phyloP scores from a whole-genome alignment of 1,139 yeast species.

The Candida gigantensis region DNA sequence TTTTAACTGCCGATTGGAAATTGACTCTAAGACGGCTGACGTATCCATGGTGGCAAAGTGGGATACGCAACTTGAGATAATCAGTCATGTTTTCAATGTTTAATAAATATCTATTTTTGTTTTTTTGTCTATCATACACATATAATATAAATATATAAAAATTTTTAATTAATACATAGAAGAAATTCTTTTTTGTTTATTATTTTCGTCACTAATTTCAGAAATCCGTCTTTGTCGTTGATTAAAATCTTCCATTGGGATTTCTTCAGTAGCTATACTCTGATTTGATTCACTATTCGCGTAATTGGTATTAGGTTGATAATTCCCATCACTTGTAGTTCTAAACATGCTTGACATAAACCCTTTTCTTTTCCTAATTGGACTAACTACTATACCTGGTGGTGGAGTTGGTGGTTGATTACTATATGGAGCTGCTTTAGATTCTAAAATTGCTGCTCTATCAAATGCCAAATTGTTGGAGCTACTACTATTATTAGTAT shows the following conservation, averaged over 20 bases:
- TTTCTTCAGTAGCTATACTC: conserved; percentile 44
- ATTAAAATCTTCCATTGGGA: conserved; percentile 49
- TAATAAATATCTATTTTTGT: no score
- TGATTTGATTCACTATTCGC: conserved; percentile 16
- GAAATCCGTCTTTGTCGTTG: conserved; percentile 24
- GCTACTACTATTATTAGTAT: background rate
- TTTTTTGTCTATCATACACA: no score
- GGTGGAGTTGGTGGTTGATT: conserved; percentile 16
- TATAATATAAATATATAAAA: no score
- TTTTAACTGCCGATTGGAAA: no score
- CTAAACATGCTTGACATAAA: conserved; percentile 12
- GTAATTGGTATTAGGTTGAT: conserved; percentile 1
- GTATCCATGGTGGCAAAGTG: no score
- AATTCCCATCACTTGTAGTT: conserved; percentile 10
- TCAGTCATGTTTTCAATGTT: no score
- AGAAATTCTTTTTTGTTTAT: conserved; percentile 20
- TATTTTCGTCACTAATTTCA: conserved; percentile 28
- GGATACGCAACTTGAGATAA: no score
- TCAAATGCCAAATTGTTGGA: conserved; percentile 3
- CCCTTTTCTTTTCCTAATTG: conserved; percentile 10
- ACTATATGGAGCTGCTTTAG: background rate
- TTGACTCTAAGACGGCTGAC: no score
- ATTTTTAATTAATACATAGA: conserved; percentile 10
- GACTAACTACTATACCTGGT: conserved; percentile 12
- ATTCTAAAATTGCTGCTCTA: conserved; percentile 7